Evolutionary conservation across 2,329 filamentous ascomycete genomes (phyloP).

Genomic region (Trichophyton schoenleinii): DNA sequence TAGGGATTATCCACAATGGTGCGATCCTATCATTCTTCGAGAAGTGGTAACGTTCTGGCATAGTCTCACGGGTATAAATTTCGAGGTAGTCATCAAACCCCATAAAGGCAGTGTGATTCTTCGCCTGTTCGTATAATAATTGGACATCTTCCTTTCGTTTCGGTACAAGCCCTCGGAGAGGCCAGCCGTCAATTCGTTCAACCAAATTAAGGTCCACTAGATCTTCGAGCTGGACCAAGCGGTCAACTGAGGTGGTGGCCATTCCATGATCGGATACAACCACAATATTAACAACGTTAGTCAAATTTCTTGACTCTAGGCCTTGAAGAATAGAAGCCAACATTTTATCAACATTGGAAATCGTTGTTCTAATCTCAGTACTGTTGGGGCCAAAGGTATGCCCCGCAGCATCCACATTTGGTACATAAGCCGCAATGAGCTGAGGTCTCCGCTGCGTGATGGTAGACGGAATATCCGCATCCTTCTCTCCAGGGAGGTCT

Average conservation of each 20-base stretch:
- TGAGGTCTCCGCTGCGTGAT: constrained; percentile 58
- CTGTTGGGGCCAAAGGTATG: constrained; percentile 89
- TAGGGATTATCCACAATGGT: constrained; percentile 85
- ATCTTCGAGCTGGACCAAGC: constrained; percentile 82
- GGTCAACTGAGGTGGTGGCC: constrained; percentile 73
- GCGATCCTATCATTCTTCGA: constrained; percentile 78
- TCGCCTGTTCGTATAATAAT: constrained; percentile 48
- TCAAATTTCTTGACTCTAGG: constrained; percentile 69
- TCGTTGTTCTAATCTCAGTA: constrained; percentile 72
- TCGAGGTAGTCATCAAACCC: constrained; percentile 51
- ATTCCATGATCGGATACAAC: constrained; percentile 98
- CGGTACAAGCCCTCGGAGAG: constrained; percentile 74
- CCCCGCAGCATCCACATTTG: constrained; percentile 76
- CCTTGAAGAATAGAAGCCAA: constrained; percentile 63
- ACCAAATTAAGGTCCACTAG: constrained; percentile 66
- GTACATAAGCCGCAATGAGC: constrained; percentile 87
- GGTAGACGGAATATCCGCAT: constrained; percentile 26
- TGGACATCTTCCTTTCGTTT: constrained; percentile 56
- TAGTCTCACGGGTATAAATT: constrained; percentile 73
- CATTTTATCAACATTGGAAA: constrained; percentile 70
- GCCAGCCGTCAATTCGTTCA: constrained; percentile 86
- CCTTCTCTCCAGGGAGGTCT: constrained; percentile 64
- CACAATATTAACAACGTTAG: constrained; percentile 79
- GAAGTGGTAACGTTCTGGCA: constrained; percentile 91
- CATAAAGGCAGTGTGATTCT: constrained; percentile 39